These are phyloP conservation scores for Diaporthe batatas DNA, from an alignment of 2,329 filamentous ascomycete species.

Conservation along the genomic window DNA sequence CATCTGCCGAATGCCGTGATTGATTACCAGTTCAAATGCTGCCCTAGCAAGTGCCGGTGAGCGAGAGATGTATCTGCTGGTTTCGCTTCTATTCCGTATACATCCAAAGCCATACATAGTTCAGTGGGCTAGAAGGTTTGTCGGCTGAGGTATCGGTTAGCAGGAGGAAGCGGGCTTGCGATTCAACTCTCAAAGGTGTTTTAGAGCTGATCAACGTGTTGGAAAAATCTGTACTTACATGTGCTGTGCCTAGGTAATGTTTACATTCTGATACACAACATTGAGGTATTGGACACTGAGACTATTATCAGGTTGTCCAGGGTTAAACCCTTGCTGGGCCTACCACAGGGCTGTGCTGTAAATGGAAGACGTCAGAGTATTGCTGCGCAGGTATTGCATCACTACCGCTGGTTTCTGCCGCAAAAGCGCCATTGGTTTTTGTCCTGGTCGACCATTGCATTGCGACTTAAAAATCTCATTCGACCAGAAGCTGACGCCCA, in stretches of 20 bases:
- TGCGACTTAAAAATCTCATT: background rate
- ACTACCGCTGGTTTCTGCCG: background rate
- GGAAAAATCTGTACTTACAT: too few relatives aligned
- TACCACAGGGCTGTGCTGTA: too few relatives aligned
- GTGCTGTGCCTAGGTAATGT: background rate
- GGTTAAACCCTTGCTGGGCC: background rate
- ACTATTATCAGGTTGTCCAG: accelerated
- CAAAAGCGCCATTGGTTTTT: too few relatives aligned
- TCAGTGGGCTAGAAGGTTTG: too few relatives aligned
- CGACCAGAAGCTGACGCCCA: background rate
- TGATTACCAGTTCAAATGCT: background rate
- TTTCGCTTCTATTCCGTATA: too few relatives aligned
- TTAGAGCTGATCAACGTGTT: too few relatives aligned
- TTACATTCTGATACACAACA: background rate
- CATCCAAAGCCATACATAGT: too few relatives aligned
- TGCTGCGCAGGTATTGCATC: background rate
- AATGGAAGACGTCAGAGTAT: constrained; percentile 24
- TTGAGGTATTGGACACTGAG: too few relatives aligned
- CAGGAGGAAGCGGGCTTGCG: too few relatives aligned
- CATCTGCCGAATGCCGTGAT: background rate
- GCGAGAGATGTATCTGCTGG: background rate
- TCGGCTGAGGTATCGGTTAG: too few relatives aligned
- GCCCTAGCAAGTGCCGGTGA: background rate
- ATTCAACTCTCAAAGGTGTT: too few relatives aligned
- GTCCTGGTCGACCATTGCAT: background rate